Base-by-base conservation (phyloP, 2,329 filamentous ascomycete species). In the Fonsecaea nubica region DNA sequence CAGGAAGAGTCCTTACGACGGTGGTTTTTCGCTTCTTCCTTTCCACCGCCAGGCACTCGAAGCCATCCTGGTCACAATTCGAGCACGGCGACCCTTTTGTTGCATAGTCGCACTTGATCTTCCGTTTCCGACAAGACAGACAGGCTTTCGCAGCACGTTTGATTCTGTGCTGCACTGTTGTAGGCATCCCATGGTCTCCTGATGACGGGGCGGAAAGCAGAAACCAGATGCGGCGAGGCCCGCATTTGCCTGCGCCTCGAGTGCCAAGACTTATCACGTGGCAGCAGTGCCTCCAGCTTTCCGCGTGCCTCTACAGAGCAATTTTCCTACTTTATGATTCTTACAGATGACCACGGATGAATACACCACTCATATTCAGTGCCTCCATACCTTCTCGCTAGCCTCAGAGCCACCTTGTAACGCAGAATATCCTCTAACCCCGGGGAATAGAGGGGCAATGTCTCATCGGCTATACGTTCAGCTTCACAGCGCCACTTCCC, bases 31-130 rank as follows among this genome's bases (percentile, higher is more conserved):
- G 45, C 42, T 60, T 60, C 32, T 45, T 60, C 21, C 58, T 35
- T 15, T 60, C 58, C 10, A 60, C n/a, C 10, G 58, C 58, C 18
- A 21, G 32, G 9, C 58, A 60, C 53, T 60, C 58, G 42, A 60
- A 60, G 12, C 45, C 42, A 38, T 60, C 58, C 35, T 60, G 36
- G 9, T 53, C 15, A 18, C 58, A 60, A 40, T 60, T 60, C 45
- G 58, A 60, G 32, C 58, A 60, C 9, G 58, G 58, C 4, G 58
- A 60, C 15, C 58, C 58, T 10, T 35, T 33, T 3, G 32, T 35
- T n/a, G 58, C 58, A 38, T 50, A 60, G 15, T 60, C 58, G 32
- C 58, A 60, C 10, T 45, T 60, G 42, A 60, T 42, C 32, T 60
- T 60, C 45, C 58, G 42, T 30, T 50, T 60, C 18, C 58, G 58